phyloP scores from a whole-genome alignment of 306 rosid genomes.

The Vigna nakashimae region DNA sequence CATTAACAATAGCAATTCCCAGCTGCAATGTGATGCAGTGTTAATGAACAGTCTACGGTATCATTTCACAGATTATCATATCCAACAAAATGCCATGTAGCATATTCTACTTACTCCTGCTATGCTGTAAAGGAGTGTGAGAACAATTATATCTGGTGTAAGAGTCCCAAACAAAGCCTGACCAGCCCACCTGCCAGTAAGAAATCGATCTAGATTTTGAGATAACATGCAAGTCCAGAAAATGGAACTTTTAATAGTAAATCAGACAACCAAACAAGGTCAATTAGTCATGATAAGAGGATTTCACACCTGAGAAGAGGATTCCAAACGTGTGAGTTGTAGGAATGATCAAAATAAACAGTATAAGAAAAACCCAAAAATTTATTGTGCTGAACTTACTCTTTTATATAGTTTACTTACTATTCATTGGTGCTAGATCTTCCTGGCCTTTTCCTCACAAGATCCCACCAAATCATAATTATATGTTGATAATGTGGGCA shows the following conservation, averaged over 20 bases:
- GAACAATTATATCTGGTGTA: constrained; percentile 82
- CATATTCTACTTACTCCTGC: constrained; percentile 82
- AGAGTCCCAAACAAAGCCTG: constrained; percentile 99
- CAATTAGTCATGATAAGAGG: not conserved
- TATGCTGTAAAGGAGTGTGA: constrained; percentile 89
- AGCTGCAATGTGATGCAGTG: constrained; percentile 57
- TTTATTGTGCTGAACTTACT: no score
- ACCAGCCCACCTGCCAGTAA: constrained; percentile 94
- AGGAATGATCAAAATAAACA: no score
- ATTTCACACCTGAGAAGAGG: no score
- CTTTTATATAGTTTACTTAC: no score
- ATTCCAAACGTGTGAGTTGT: no score
- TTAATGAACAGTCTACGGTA: constrained; percentile 8
- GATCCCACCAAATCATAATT: not conserved
- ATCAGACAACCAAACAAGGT: constrained; percentile 27
- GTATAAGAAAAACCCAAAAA: no score
- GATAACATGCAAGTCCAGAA: not conserved
- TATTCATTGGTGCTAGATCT: no score
- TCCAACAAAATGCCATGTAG: constrained; percentile 32
- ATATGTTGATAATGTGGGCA: not conserved
- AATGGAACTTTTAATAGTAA: not conserved
- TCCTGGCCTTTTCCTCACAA: no score
- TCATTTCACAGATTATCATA: constrained; percentile 20
- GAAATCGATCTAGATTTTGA: constrained; percentile 33
- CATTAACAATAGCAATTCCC: constrained; percentile 97